Evolutionary conservation across 1,139 yeast species (phyloP).

Genomic region (Candida dubliniensis): DNA sequence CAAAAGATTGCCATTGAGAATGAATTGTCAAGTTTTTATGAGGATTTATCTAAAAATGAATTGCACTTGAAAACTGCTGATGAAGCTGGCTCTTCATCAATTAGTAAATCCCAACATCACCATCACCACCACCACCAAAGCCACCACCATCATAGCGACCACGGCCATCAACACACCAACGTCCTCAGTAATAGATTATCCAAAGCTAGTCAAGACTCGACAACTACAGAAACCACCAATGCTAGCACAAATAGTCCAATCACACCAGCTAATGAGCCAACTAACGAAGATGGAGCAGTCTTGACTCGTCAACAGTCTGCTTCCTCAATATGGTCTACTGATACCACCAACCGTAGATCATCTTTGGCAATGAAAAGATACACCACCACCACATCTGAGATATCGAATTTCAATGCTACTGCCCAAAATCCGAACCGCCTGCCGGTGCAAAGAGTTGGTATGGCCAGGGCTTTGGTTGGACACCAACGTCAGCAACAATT

Average conservation of each 20-base stretch:
- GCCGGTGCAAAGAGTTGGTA: constrained; percentile 32
- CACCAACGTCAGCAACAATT: constrained; percentile 9
- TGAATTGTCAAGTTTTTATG: constrained; percentile 43
- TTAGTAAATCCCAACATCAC: constrained; percentile 1
- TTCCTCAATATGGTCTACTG: constrained; percentile 43
- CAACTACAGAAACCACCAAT: neutral
- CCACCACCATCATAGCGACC: neutral
- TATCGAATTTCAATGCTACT: constrained; percentile 30
- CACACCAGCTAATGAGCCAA: neutral
- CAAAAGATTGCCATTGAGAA: constrained; percentile 45
- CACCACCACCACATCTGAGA: constrained; percentile 33
- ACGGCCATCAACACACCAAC: constrained; percentile 5
- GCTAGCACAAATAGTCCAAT: neutral
- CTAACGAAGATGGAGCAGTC: neutral
- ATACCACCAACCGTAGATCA: constrained; percentile 27
- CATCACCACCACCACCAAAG: constrained; percentile 6
- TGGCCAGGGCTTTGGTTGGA: constrained; percentile 40
- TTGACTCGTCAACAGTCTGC: constrained; percentile 34
- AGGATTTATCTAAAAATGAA: constrained; percentile 39
- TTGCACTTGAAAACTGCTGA: constrained; percentile 37
- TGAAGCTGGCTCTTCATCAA: constrained; percentile 7
- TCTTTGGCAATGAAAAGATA: constrained; percentile 35
- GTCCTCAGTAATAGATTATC: neutral
- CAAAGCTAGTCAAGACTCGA: constrained; percentile 1
- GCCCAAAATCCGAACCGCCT: constrained; percentile 11